Percentiles rank a stretch among this genome's conserved stretches.
These are phyloP conservation scores for Thielaviopsis musarum DNA, from an alignment of 2,329 filamentous ascomycete genomes.

Conservation along the genomic window DNA sequence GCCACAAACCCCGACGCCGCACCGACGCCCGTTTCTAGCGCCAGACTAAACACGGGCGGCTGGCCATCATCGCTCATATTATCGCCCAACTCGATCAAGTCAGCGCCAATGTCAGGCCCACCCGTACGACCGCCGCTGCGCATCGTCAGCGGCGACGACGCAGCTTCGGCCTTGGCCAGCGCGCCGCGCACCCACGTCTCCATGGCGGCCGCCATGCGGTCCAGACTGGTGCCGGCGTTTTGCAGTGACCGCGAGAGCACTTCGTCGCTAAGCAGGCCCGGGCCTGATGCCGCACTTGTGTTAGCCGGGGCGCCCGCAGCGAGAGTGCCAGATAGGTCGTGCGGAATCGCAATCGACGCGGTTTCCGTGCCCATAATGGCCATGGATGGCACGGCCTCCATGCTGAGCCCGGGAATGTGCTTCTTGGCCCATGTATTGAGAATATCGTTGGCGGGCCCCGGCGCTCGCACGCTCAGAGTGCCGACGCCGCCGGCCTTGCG, in stretches of 20 bases:
- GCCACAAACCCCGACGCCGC: background rate
- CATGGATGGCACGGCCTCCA: slow-evolving; percentile 50
- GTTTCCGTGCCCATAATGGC: slow-evolving; percentile 45
- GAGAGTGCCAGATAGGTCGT: slow-evolving; percentile 23
- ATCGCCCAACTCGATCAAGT: slow-evolving; percentile 58
- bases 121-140: slow-evolving; percentile 25
- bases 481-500: slow-evolving; percentile 78
- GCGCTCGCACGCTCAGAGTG: slow-evolving; percentile 55
- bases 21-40: background rate
- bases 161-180: slow-evolving; percentile 37
- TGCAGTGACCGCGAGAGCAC: background rate
- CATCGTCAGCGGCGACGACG: slow-evolving; percentile 17
- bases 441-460: slow-evolving; percentile 69
- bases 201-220: slow-evolving; percentile 72
- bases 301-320: slow-evolving; percentile 30
- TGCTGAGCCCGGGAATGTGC: slow-evolving; percentile 63
- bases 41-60: slow-evolving; percentile 9
- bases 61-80: slow-evolving; percentile 38
- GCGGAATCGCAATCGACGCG: slow-evolving; percentile 37
- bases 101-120: slow-evolving; percentile 17
- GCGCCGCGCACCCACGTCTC: slow-evolving; percentile 84
- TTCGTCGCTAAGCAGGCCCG: slow-evolving; percentile 16
- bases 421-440: slow-evolving; percentile 73
- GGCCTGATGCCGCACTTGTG: slow-evolving; percentile 17
- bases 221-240: slow-evolving; percentile 40